Evolutionary conservation across 1,284 basidiomycete genomes (phyloP).

Genomic region (Rhodofomes roseus): DNA sequence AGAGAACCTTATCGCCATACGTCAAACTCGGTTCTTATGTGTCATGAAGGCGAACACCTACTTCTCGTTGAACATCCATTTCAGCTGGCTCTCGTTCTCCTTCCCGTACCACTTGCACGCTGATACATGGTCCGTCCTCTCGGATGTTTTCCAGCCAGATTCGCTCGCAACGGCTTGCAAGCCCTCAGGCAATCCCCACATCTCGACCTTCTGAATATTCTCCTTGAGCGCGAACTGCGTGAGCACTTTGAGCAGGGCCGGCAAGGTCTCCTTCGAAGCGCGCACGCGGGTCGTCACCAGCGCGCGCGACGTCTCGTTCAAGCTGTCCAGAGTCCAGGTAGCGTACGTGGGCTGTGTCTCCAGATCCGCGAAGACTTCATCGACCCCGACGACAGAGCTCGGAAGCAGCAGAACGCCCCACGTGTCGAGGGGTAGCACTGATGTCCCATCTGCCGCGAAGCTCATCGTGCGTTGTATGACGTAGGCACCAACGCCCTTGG

Average conservation of each 20-base stretch:
- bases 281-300: constrained; percentile 51
- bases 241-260: constrained; percentile 36
- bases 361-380: constrained; percentile 2
- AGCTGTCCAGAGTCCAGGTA: constrained; percentile 51
- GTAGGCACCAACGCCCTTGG: constrained; percentile 43
- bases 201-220: constrained; percentile 43
- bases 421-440: constrained; percentile 15
- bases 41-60: constrained; percentile 7
- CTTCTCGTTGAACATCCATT: constrained; percentile 55
- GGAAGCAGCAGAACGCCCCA: constrained; percentile 40
- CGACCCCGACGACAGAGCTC: neutral
- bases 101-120: constrained; percentile 56
- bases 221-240: constrained; percentile 35
- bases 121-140: constrained; percentile 46
- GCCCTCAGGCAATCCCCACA: constrained; percentile 47
- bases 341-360: constrained; percentile 32
- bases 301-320: constrained; percentile 24
- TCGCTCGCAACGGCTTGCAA: constrained; percentile 31
- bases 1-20: constrained; percentile 8
- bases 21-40: neutral
- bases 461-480: constrained; percentile 27
- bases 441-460: constrained; percentile 9
- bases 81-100: constrained; percentile 33
- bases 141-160: constrained; percentile 36
- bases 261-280: constrained; percentile 34